These are phyloP conservation scores for Pilaira anomala DNA, from an alignment of 192 early-diverging fungal species.

Conservation along the genomic window DNA sequence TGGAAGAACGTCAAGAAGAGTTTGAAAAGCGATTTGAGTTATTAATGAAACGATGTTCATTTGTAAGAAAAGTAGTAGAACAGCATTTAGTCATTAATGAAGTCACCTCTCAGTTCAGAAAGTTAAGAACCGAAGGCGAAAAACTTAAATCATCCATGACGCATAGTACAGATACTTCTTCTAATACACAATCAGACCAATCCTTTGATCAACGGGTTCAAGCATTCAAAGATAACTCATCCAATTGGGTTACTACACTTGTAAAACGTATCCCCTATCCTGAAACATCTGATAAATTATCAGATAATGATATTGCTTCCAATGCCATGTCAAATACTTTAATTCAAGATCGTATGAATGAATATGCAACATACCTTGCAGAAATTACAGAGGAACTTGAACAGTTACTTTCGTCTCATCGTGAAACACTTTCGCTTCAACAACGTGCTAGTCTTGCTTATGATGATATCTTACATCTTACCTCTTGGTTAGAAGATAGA, in stretches of 20 bases:
- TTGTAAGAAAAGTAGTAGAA: constrained; percentile 35
- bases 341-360: constrained; percentile 21
- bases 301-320: constrained; percentile 10
- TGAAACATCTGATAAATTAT: background rate
- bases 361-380: constrained; percentile 20
- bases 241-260: constrained; percentile 13
- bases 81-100: constrained; percentile 39
- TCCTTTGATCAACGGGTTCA: constrained; percentile 16
- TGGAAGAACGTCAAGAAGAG: constrained; percentile 32
- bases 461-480: constrained; percentile 32
- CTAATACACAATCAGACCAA: background rate
- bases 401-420: constrained; percentile 22
- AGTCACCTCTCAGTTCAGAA: constrained; percentile 25
- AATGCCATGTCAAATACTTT: constrained; percentile 22
- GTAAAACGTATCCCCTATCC: constrained; percentile 17
- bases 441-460: constrained; percentile 23
- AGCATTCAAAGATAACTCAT: constrained; percentile 9
- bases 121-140: constrained; percentile 25
- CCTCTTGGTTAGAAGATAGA: constrained; percentile 30
- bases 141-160: background rate
- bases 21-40: constrained; percentile 34
- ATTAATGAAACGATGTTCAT: constrained; percentile 29
- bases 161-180: background rate
- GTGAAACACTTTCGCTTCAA: constrained; percentile 30
- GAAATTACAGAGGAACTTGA: constrained; percentile 28